Percentiles rank a stretch among this genome's conserved stretches.
These are phyloP conservation scores for Vickermania spadyakhi DNA, from an alignment of 208 protist genomes.

Conservation along the genomic window DNA sequence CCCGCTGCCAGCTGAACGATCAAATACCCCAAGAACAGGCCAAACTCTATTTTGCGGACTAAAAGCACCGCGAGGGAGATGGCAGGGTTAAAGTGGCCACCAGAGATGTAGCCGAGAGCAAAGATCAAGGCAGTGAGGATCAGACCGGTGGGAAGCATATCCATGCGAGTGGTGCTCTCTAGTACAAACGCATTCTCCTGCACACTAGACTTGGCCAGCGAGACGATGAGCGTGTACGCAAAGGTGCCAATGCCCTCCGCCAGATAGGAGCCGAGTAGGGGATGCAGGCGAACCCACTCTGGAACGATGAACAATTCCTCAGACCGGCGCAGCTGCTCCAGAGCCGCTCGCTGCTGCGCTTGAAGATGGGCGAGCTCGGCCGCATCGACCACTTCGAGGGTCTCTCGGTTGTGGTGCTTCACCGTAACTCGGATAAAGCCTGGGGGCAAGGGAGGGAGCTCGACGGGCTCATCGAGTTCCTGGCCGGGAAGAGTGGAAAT, in stretches of 20 bases:
- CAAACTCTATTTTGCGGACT: constrained; percentile 36
- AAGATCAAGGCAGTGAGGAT: constrained; percentile 81
- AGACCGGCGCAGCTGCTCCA: constrained; percentile 31
- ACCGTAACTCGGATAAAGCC: constrained; percentile 18
- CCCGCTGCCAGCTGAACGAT: constrained; percentile 54
- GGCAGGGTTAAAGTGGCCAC: constrained; percentile 79
- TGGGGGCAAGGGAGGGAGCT: too few species aligned
- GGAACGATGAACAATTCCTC: constrained; percentile 69
- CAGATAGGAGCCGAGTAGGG: constrained; percentile 68
- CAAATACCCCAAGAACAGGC: constrained; percentile 44
- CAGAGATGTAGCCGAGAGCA: constrained; percentile 74
- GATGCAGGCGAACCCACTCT: constrained; percentile 77
- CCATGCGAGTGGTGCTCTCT: constrained; percentile 28
- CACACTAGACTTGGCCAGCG: constrained; percentile 38
- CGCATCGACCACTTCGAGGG: constrained; percentile 44
- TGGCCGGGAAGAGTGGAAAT: neutral
- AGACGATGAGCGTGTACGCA: constrained; percentile 58
- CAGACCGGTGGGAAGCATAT: constrained; percentile 78
- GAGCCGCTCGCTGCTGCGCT: constrained; percentile 56
- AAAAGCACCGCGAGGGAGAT: constrained; percentile 70
- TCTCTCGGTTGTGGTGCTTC: constrained; percentile 28
- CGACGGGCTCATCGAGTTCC: constrained; percentile 6
- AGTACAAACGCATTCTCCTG: constrained; percentile 58
- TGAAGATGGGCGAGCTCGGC: constrained; percentile 53
- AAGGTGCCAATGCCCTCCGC: constrained; percentile 77